Evolutionary conservation across 345 rosid species (phyloP).

Genomic region (Lepidium aucheri): DNA sequence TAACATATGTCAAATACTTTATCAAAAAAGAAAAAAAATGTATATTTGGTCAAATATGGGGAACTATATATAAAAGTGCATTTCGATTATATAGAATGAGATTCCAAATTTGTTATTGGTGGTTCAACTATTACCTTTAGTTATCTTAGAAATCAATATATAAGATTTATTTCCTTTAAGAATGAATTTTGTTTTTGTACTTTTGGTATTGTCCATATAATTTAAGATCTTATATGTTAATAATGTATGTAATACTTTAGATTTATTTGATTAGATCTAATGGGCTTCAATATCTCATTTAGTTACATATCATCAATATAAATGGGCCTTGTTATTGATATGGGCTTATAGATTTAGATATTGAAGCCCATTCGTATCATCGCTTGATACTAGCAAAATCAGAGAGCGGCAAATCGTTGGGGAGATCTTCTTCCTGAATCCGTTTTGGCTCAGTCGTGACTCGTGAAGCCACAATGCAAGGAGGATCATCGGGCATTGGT

Average conservation of each 20-base stretch:
- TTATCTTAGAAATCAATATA: background rate
- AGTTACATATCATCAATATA: background rate
- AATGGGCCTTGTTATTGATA: background rate
- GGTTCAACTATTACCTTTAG: background rate
- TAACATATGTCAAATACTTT: background rate
- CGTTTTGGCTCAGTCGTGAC: conserved; percentile 5
- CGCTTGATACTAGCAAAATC: background rate
- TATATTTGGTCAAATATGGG: too few relatives aligned
- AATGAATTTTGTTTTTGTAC: background rate
- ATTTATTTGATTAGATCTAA: background rate
- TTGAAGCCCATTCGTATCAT: background rate
- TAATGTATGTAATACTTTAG: background rate
- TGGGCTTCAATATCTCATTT: background rate
- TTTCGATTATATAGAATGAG: background rate
- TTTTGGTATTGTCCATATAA: background rate
- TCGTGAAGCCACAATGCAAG: conserved; percentile 53
- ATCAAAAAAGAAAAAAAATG: too few relatives aligned
- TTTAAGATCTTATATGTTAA: background rate
- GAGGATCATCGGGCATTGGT: conserved; percentile 80
- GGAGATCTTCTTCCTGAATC: conserved; percentile 3
- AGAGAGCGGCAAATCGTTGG: conserved; percentile 20
- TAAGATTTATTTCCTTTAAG: background rate
- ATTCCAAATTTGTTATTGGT: background rate
- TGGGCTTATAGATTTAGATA: too few relatives aligned
- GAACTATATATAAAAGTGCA: background rate